Percentiles rank a stretch among this genome's conserved stretches.
phyloP scores from a whole-genome alignment of 2,329 filamentous ascomycete genomes.

The Stagonosporopsis vannaccii region DNA sequence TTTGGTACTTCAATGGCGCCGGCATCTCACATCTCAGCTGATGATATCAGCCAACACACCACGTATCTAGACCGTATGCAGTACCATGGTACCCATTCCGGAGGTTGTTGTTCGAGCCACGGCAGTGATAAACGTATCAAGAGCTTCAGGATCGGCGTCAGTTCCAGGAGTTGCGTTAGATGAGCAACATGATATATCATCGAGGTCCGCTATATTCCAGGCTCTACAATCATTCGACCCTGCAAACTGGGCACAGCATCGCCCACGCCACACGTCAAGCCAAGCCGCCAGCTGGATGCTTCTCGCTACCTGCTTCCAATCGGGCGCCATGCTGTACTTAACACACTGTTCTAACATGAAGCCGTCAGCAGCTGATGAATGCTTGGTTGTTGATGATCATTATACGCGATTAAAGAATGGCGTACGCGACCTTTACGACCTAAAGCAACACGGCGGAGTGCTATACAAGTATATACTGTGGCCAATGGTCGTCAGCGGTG shows the following conservation, averaged over 20 bases:
- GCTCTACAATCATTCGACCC: background rate
- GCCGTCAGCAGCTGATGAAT: background rate
- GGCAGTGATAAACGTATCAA: slow-evolving; percentile 4
- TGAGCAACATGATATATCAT: background rate
- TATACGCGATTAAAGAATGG: background rate
- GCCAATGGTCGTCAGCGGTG: slow-evolving; percentile 6
- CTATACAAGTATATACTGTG: slow-evolving; percentile 6
- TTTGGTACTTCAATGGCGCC: slow-evolving; percentile 4
- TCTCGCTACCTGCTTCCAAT: slow-evolving; percentile 4
- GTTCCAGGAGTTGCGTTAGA: no score
- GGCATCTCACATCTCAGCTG: background rate
- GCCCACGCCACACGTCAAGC: background rate
- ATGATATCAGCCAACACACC: slow-evolving; percentile 1
- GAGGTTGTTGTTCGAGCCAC: background rate
- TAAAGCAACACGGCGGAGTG: background rate
- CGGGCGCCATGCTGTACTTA: background rate
- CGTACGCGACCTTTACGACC: background rate
- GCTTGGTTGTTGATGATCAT: background rate
- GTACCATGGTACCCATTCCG: slow-evolving; percentile 9
- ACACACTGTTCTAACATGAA: background rate
- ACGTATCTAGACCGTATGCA: slow-evolving; percentile 3
- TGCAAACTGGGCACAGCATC: background rate
- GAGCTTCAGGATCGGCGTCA: background rate
- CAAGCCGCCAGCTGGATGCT: slow-evolving; percentile 2
- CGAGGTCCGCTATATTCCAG: background rate